Conservation (phyloP, 208 protist genomes). For the Trypanosoma vivax region DNA sequence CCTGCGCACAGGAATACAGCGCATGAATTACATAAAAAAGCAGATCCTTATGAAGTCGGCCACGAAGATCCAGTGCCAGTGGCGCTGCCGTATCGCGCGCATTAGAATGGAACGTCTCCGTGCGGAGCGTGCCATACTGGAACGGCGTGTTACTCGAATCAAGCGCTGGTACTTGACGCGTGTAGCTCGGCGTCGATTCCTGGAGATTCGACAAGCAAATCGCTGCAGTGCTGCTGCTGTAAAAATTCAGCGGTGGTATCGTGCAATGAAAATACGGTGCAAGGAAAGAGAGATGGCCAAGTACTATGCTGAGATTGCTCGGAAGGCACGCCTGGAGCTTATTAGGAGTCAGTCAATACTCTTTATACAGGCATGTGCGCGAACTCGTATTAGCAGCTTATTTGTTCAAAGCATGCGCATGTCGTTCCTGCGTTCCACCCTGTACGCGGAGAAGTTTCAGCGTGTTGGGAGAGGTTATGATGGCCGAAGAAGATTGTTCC, state of each 20-base stretch:
- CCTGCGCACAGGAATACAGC: slow-evolving; percentile 11
- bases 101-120: slow-evolving; percentile 52
- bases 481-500: slow-evolving; percentile 22
- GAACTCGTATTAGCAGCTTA: slow-evolving; percentile 28
- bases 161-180: slow-evolving; percentile 66
- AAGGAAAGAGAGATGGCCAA: slow-evolving; percentile 59
- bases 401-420: slow-evolving; percentile 47
- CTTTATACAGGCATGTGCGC: slow-evolving; percentile 43
- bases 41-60: slow-evolving; percentile 28
- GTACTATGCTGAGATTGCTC: slow-evolving; percentile 58
- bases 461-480: slow-evolving; percentile 51
- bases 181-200: slow-evolving; percentile 39
- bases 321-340: slow-evolving; percentile 31
- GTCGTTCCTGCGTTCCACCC: slow-evolving; percentile 32
- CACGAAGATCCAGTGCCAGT: slow-evolving; percentile 63
- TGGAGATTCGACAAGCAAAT: slow-evolving; percentile 32
- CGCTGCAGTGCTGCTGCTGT: slow-evolving; percentile 33
- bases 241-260: slow-evolving; percentile 58
- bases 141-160: slow-evolving; percentile 41
- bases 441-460: slow-evolving; percentile 40
- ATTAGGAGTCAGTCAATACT: slow-evolving; percentile 32
- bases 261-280: slow-evolving; percentile 24
- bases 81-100: slow-evolving; percentile 57
- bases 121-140: slow-evolving; percentile 39
- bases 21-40: slow-evolving; percentile 25